Evolutionary conservation across 1,284 basidiomycete species (phyloP), one percentile per base, ranked within the genome.

Genomic region (Sanghuangporus sanghuang): DNA sequence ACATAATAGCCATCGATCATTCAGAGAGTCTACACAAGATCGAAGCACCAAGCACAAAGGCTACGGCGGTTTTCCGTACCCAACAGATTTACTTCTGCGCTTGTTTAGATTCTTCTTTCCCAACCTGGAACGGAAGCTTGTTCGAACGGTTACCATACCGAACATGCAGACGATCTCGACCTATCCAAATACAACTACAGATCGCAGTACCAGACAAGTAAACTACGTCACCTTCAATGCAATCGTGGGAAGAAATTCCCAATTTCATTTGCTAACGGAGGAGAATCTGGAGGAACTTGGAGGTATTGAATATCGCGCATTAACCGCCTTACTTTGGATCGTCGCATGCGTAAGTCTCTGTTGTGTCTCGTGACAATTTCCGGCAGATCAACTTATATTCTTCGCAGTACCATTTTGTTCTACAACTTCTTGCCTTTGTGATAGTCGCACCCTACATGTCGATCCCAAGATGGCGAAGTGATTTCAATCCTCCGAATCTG

Each of bases 221-320:
- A 83, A 90, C 0, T 98, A 98, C 73, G 87, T 98, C 57, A 85
- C 89, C 2, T 98, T 98, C 72, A 85, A 92, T 49, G 90, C 92
- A 0, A 76, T 85, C 11, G 93, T 96, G 3, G 92, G 92, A 0
- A 81, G 90, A 59, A 98, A 98, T 73, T 96, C 93, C 23, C 79
- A 83, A n/a, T 98, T 99, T 72, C 84, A 86, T 57, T 79, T 84
- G 48, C 76, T 98, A 59, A 92, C 89, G 0, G 82, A 86, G 40
- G 91, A 94, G 61, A 90, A 98, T 71, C 79, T 93, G 68, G 92
- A 96, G 67, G 95, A 98, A 74, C 79, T 98, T 5, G 95, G 95
- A 7, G 96, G 96, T 6, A 91, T 97, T 14, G 96, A 99, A 74
- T 98, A 95, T 71, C 84, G 94, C n/a, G 94, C 91, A 1, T 76